These are phyloP conservation scores for Alternaria ventricosa DNA, from an alignment of 2,329 filamentous ascomycete species.

Conservation along the genomic window DNA sequence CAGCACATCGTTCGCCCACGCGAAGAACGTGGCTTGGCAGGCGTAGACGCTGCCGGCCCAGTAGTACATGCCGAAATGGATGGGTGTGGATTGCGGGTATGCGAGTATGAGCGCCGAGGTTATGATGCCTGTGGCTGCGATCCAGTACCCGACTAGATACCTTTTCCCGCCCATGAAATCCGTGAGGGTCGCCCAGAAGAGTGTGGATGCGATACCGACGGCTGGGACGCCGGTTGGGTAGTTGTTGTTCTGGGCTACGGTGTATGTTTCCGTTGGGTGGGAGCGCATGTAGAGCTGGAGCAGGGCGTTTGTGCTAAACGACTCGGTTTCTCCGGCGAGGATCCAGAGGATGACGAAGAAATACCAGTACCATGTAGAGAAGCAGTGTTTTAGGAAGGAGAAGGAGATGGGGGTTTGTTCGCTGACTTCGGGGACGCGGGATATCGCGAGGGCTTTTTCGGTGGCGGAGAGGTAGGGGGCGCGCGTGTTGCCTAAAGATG, in stretches of 20 bases:
- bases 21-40: conserved; percentile 76
- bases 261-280: conserved; percentile 54
- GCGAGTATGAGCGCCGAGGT: conserved; percentile 69
- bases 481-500: conserved; percentile 40
- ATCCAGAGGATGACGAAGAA: conserved; percentile 72
- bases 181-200: conserved; percentile 74
- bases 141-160: conserved; percentile 65
- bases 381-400: conserved; percentile 61
- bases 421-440: conserved; percentile 53
- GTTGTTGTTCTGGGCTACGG: conserved; percentile 59
- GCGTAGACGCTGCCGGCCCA: conserved; percentile 74
- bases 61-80: conserved; percentile 71
- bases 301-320: conserved; percentile 70
- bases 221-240: conserved; percentile 62
- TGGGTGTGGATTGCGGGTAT: conserved; percentile 57
- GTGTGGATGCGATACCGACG: conserved; percentile 61
- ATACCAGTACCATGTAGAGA: conserved; percentile 69
- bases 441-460: conserved; percentile 53
- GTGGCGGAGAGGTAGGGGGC: conserved; percentile 52
- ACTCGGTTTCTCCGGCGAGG: conserved; percentile 74
- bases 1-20: conserved; percentile 76
- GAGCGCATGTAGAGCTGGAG: conserved; percentile 59
- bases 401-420: conserved; percentile 56
- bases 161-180: conserved; percentile 69
- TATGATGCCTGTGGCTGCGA: conserved; percentile 67